A percentile compares a stretch with the other conserved stretches of the same genome.
Evolutionary conservation across 768 basidiomycete genomes (phyloP).

Genomic region (Gymnopilus junonius): DNA sequence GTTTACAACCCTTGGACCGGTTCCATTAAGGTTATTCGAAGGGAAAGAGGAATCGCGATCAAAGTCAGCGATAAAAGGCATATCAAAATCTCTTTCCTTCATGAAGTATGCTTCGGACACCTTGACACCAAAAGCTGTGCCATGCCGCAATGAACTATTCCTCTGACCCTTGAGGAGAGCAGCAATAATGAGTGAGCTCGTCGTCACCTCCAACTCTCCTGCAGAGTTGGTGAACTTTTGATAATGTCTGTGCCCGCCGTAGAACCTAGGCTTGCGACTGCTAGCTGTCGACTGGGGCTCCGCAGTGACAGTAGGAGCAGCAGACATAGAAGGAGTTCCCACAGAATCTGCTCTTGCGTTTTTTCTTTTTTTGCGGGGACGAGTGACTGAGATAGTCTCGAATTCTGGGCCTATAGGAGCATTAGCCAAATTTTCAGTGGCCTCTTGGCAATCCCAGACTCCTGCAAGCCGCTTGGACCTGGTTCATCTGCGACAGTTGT

Average conservation of each 20-base stretch:
- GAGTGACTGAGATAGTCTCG: conserved; percentile 3
- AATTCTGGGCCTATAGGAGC: background rate
- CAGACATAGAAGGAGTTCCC: background rate
- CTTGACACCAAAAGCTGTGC: conserved; percentile 57
- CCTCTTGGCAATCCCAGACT: background rate
- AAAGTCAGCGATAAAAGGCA: conserved; percentile 45
- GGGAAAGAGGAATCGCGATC: background rate
- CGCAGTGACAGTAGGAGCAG: conserved; percentile 2
- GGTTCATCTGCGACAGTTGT: background rate
- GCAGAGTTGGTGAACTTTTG: conserved; percentile 11
- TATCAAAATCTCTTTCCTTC: conserved; percentile 47
- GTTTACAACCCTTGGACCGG: background rate
- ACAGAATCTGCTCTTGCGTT: background rate
- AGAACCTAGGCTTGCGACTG: conserved; percentile 3
- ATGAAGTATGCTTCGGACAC: conserved; percentile 10
- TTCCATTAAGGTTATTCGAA: background rate
- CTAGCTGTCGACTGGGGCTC: background rate
- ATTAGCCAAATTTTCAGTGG: background rate
- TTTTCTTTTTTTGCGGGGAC: conserved; percentile 11
- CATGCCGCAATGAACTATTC: conserved; percentile 52
- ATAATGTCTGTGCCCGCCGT: conserved; percentile 4
- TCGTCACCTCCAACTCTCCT: conserved; percentile 17
- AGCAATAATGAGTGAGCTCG: conserved; percentile 44
- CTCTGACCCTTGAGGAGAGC: conserved; percentile 51
- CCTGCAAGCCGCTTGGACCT: background rate